phyloP scores from a whole-genome alignment of 441 rosid genomes.

The Dalechampia spathulata region DNA sequence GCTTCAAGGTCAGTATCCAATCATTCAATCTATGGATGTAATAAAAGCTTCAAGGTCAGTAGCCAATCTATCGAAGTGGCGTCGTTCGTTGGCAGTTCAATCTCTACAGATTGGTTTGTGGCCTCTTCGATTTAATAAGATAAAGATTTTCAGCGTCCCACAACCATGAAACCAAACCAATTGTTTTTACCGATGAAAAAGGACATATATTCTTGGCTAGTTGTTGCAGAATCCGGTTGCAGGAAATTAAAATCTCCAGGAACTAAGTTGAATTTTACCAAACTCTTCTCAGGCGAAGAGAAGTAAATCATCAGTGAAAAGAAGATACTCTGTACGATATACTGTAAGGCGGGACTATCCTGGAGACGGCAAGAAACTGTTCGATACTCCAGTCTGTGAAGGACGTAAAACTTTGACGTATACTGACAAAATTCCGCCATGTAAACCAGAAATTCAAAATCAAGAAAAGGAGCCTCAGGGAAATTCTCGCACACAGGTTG shows the following conservation, averaged over 20 bases:
- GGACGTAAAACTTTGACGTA: slow-evolving; percentile 18
- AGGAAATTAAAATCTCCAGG: background rate
- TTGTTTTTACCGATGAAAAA: too few relatives aligned
- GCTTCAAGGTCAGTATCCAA: slow-evolving; percentile 33
- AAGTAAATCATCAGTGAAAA: slow-evolving; percentile 30
- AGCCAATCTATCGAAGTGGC: too few relatives aligned
- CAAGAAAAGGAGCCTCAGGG: slow-evolving; percentile 12
- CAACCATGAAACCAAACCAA: too few relatives aligned
- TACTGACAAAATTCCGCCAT: slow-evolving; percentile 22
- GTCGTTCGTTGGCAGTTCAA: too few relatives aligned
- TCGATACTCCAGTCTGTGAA: too few relatives aligned
- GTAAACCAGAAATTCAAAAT: slow-evolving; percentile 21
- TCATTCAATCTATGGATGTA: background rate
- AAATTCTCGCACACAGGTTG: slow-evolving; percentile 37
- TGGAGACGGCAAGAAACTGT: slow-evolving; percentile 34
- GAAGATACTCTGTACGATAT: slow-evolving; percentile 50
- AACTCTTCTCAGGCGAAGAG: slow-evolving; percentile 31
- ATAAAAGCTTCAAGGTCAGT: background rate
- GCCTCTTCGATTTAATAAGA: too few relatives aligned
- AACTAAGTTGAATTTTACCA: slow-evolving; percentile 6
- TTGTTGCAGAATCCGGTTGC: too few relatives aligned
- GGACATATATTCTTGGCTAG: too few relatives aligned
- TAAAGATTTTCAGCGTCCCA: background rate
- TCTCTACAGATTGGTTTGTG: too few relatives aligned
- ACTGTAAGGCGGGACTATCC: slow-evolving; percentile 35